Evolutionary conservation across 176 grass and related monocot species (phyloP), one percentile per base, ranked within the genome.

Genomic region (Oropetium thomaeum): DNA sequence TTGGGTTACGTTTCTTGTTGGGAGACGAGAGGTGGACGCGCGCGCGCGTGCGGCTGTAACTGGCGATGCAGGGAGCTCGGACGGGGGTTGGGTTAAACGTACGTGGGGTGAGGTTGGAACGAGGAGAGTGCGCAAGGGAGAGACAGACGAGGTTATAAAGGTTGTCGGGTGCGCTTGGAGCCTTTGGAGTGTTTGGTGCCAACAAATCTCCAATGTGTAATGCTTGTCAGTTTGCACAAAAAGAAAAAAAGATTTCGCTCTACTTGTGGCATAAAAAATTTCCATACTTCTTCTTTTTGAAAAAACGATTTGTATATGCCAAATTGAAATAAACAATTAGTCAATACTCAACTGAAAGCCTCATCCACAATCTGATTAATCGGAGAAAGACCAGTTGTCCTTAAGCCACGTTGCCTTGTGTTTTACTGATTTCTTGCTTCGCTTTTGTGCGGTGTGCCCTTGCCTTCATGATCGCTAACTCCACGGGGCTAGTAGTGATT

Each of bases 101-200:
- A 73, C 49, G 68, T 79, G 85, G 29, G 85, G 31, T 37, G 85
- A 35, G 85, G 31, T 37, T 73, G 67, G 39, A 49, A 49, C 73
- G 67, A 73, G 22, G 77, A 30, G 58, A 55, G 23, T n/a, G n/a
- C n/a, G n/a, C n/a, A n/a, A 40, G 25, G 43, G 58, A 55, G 20
- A 72, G 67, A 15, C 41, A 11, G 70, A 58, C 57, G 52, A 71
- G 41, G 67, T 71, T 80, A 85, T 84, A 89, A 81, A 77, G 86
- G 3, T 52, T 66, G 64, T 48, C 58, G 3, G 17, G 19, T 20
- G 37, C 13, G 64, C 37, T 53, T 20, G 35, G 26, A 22, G 37
- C 30, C 29, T 27, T 16, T 14, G 1, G 16, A 13, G 72, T 82
- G 72, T 87, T 75, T 33, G 73, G 73, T 75, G 57, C n/a, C 72